These are phyloP conservation scores for Daedalea quercina DNA, from an alignment of 768 basidiomycete species.

Conservation along the genomic window DNA sequence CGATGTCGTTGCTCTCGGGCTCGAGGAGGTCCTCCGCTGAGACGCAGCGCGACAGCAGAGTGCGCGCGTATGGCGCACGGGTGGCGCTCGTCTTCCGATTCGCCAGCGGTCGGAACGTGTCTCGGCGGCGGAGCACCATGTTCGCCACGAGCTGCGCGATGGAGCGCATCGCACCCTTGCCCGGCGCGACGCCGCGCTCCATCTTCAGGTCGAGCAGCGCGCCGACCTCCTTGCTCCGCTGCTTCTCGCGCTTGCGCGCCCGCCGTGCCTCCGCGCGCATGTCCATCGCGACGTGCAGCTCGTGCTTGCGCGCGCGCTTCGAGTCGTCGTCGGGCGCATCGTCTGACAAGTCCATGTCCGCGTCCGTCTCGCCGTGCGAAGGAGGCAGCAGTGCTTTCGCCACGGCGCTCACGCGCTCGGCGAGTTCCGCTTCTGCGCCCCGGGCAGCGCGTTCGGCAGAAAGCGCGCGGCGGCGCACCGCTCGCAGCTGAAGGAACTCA, in stretches of 20 bases:
- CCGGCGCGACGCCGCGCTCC: slow-evolving; percentile 18
- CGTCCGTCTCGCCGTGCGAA: slow-evolving; percentile 32
- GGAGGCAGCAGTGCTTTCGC: slow-evolving; percentile 29
- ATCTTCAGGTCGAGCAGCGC: slow-evolving; percentile 52
- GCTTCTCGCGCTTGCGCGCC: slow-evolving; percentile 43
- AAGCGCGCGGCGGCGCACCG: slow-evolving; percentile 12
- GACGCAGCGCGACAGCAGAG: slow-evolving; percentile 23
- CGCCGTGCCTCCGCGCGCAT: slow-evolving; percentile 37
- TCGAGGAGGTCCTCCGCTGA: slow-evolving; percentile 11
- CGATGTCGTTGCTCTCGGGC: neutral
- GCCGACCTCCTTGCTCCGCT: slow-evolving; percentile 48
- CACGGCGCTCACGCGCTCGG: slow-evolving; percentile 21
- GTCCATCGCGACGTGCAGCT: slow-evolving; percentile 30
- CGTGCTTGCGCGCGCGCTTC: slow-evolving; percentile 19
- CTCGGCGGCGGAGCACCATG: slow-evolving; percentile 39
- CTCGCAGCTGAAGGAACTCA: slow-evolving; percentile 18
- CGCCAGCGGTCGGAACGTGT: slow-evolving; percentile 31
- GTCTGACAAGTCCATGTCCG: slow-evolving; percentile 25
- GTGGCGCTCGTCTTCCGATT: slow-evolving; percentile 24
- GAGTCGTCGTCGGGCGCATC: slow-evolving; percentile 23
- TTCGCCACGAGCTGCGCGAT: slow-evolving; percentile 39
- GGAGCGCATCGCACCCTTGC: slow-evolving; percentile 19
- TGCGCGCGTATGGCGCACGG: slow-evolving; percentile 19
- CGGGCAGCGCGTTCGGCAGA: slow-evolving; percentile 18
- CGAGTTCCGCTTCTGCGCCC: slow-evolving; percentile 18